These are phyloP conservation scores for Trichoderma hamatum DNA, from an alignment of 2,329 filamentous ascomycete genomes.

Conservation along the genomic window DNA sequence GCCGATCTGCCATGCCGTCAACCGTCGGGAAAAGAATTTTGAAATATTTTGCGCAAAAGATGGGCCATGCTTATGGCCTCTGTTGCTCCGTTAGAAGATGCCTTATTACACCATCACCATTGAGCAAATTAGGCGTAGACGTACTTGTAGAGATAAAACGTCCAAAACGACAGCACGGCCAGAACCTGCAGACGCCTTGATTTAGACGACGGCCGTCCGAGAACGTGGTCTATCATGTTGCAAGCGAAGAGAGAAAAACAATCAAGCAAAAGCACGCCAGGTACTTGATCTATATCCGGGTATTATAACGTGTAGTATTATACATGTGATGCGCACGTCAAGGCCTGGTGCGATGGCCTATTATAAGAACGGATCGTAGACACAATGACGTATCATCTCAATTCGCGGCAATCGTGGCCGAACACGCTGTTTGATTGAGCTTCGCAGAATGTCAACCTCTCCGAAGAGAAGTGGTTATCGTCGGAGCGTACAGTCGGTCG, in stretches of 20 bases:
- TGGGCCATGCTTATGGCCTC: conserved; percentile 88
- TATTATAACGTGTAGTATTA: not conserved
- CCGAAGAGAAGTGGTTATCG: not conserved
- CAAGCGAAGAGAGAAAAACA: not conserved
- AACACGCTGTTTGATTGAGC: not conserved
- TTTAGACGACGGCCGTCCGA: conserved; percentile 87
- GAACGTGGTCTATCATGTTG: conserved; percentile 78
- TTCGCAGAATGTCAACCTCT: not conserved
- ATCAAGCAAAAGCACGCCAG: not conserved
- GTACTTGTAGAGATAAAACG: conserved; percentile 76
- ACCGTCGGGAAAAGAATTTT: conserved; percentile 64
- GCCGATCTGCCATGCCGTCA: conserved; percentile 89
- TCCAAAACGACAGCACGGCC: conserved; percentile 90
- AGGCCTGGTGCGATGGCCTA: conserved; percentile 9
- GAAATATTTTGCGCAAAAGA: conserved; percentile 73
- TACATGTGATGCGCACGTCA: conserved; percentile 11
- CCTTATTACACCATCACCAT: not conserved
- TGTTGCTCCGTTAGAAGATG: conserved; percentile 41
- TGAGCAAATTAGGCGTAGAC: conserved; percentile 32
- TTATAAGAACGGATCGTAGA: not conserved
- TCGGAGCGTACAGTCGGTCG: conserved; percentile 3
- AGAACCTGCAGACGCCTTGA: conserved; percentile 93
- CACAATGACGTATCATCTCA: conserved; percentile 11
- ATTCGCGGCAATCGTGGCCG: not conserved
- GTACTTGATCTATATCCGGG: conserved; percentile 14